Base-by-base conservation (phyloP, 1,139 yeast species). In the Saccharomyces pastorianus region DNA sequence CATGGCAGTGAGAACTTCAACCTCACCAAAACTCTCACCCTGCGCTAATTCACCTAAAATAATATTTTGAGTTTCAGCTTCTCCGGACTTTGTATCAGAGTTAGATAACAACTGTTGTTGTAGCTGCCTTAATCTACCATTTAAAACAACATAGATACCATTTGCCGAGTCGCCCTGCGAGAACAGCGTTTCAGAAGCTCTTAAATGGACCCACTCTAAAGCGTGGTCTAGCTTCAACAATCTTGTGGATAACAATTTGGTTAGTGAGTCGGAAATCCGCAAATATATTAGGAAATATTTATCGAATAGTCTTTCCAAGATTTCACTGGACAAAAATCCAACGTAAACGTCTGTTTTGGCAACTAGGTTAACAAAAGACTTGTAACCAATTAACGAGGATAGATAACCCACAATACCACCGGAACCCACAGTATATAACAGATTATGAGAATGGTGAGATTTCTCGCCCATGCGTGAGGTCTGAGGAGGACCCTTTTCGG, bases 21-120 rank as follows among this genome's bases (percentile, higher is more conserved):
- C 85, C 70, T 93, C 99, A 2, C 99, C 99, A 58, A 93, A 81
- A 52, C 96, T 87, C 62, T 88, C 95, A 3, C 98, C 98, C 67
- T 90, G 96, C 0, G 97, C 96, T 65, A 83, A 84, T 65, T 93
- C 99, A 2, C 88, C 88, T 20, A 85, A 62, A 0, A 83, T 77
- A 14, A 57, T 55, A 48, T 55, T 46, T 34, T 58, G 48, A 67
- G 59, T 47, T 69, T 70, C 6, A 34, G 20, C 53, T 6, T 31
- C 27, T 25, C 29, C 49, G 26, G 47, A 26, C 9, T 11, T 20
- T 14, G 27, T 47, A 20, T 11, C 31, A 20, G 23, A 42, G 29
- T 48, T 53, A 13, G 44, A 44, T 32, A 27, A 26, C 26, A 20
- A 25, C 20, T 53, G 48, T 11, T 56, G 55, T 47, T 59, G 72